Percentiles rank a stretch among this genome's conserved stretches.
These are phyloP conservation scores for Fraxinus paxiana DNA, from an alignment of 305 asterid genomes.

Conservation along the genomic window DNA sequence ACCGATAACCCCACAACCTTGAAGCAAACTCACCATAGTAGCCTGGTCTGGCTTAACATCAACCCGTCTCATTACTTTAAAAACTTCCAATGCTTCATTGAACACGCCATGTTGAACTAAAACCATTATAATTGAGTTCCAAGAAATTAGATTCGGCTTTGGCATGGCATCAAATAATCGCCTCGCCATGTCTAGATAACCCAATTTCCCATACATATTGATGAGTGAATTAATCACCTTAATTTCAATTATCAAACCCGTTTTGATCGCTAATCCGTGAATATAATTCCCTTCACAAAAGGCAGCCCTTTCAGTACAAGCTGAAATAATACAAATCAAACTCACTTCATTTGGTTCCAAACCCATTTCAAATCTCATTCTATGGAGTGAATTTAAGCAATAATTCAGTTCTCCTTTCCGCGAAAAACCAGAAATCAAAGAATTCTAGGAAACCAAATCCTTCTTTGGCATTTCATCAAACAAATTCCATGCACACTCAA, in stretches of 20 bases:
- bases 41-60: conserved; percentile 29
- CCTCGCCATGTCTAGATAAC: conserved; percentile 2
- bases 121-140: not conserved
- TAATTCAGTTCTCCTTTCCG: conserved; percentile 27
- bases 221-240: conserved; percentile 7
- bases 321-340: not conserved
- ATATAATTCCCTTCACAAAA: not conserved
- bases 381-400: conserved; percentile 1
- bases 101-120: not conserved
- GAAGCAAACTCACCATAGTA: conserved; percentile 34
- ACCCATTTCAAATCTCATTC: not conserved
- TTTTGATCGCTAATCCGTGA: conserved; percentile 4
- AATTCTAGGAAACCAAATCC: conserved; percentile 38
- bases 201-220: conserved; percentile 9
- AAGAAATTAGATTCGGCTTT: conserved; percentile 9
- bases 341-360: conserved; percentile 19
- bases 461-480: conserved; percentile 38
- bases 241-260: not conserved
- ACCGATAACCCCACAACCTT: conserved; percentile 37
- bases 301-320: not conserved
- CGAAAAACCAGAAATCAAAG: conserved; percentile 27
- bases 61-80: not conserved
- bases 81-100: not conserved
- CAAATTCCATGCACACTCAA: not conserved
- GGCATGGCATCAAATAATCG: not conserved